Percentiles rank a stretch among this genome's conserved stretches.
Evolutionary conservation across 2,329 filamentous ascomycete genomes (phyloP).

Genomic region (Dactylellina haptotyla): DNA sequence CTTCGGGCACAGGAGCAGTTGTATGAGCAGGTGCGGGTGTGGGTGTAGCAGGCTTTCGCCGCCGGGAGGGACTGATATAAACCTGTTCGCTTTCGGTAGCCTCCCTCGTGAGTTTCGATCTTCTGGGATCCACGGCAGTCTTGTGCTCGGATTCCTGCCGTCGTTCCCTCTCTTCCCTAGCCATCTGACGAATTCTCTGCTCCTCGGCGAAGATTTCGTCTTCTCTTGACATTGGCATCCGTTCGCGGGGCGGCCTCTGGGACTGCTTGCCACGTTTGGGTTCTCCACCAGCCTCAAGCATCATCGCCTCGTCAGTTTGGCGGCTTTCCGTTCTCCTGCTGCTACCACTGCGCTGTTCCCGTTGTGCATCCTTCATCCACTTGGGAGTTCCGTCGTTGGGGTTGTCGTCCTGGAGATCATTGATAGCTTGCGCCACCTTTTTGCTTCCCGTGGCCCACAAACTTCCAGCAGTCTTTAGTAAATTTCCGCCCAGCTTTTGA

Average conservation of each 20-base stretch:
- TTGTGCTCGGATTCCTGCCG: constrained; percentile 54
- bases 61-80: constrained; percentile 85
- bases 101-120: constrained; percentile 71
- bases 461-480: constrained; percentile 94
- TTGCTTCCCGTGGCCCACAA: constrained; percentile 96
- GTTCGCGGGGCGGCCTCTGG: constrained; percentile 49
- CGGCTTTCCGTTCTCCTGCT: constrained; percentile 59
- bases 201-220: constrained; percentile 32
- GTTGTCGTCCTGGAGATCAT: constrained; percentile 84
- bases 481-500: constrained; percentile 79
- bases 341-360: constrained; percentile 55
- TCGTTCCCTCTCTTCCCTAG: constrained; percentile 50
- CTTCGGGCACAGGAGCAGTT: constrained; percentile 63
- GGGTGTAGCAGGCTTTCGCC: constrained; percentile 69
- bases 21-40: constrained; percentile 55
- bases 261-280: constrained; percentile 61
- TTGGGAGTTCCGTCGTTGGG: constrained; percentile 73
- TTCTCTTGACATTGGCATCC: constrained; percentile 52
- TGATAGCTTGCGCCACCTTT: constrained; percentile 88
- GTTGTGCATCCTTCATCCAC: constrained; percentile 86
- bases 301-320: constrained; percentile 77
- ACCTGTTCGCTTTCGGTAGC: constrained; percentile 79
- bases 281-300: constrained; percentile 75
- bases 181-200: constrained; percentile 28
- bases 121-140: constrained; percentile 37